Evolutionary conservation across 2,329 filamentous ascomycete genomes (phyloP), one percentile per base, ranked within the genome.

Genomic region (Knufia fluminis): DNA sequence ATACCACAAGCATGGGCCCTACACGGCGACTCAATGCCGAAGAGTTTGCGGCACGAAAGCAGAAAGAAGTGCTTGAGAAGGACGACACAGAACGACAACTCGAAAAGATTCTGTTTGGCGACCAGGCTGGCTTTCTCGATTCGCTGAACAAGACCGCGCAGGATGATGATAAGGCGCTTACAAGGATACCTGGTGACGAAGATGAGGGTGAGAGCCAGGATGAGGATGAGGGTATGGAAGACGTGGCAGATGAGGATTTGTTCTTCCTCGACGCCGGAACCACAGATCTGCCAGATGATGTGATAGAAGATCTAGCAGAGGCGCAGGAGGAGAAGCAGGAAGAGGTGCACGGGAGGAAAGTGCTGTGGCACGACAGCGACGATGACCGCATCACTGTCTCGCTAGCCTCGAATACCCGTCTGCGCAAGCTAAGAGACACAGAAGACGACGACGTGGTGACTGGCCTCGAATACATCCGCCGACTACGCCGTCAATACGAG

Each of bases 331-430:
- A 62, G 4, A 55, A 60, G 6, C 55, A 61, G 24, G 48, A 54
- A 33, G 59, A 62, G n/a, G 49, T 52, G 9, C 52, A 39, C 23
- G 17, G 16, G 3, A 32, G 40, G 62, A 66, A 19, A 69, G 75
- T 83, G 2, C 86, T 81, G 1, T 98, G 92, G 92, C 82, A 90
- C 58, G 92, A 98, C 64, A 97, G 90, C 66, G 92, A 98, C 60
- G 92, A 98, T 62, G 92, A 97, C 62, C 79, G 86, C 48, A 71
- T 96, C 54, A 79, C 81, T 4, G 77, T 98, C 43, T 97, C 91
- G 12, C 75, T 98, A 33, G 85, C 87, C 2, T 78, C 80, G 22
- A 81, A 83, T 39, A 78, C 81, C 42, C 78, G 86, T 56, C 66
- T 96, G 62, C 80, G 90, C 57, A 97, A 97, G 67, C 73, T 98